phyloP scores from a whole-genome alignment of 257 asterid genomes.

The Henckelia pumila region DNA sequence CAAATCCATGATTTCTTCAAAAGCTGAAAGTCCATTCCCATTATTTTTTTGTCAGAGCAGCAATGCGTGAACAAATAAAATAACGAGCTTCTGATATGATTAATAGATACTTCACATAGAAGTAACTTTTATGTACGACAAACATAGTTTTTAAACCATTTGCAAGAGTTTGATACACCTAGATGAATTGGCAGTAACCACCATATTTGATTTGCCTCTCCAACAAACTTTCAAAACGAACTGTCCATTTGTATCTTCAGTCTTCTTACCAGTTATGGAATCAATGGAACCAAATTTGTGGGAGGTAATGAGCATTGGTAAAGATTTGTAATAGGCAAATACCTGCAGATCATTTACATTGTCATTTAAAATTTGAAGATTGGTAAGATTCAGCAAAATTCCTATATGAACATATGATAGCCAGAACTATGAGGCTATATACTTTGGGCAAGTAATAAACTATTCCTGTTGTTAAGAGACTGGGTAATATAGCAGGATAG shows the following conservation, averaged over 20 bases:
- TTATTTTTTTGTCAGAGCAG: background rate
- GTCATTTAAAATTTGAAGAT: conserved; percentile 19
- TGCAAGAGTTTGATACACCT: conserved; percentile 77
- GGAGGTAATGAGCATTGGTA: conserved; percentile 81
- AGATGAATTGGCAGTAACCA: conserved; percentile 77
- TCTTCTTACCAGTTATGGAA: conserved; percentile 76
- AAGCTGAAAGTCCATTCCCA: background rate
- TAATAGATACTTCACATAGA: conserved; percentile 1
- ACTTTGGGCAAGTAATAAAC: background rate
- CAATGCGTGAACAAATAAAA: background rate
- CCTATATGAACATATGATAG: background rate
- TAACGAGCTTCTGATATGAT: background rate
- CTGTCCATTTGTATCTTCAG: conserved; percentile 74
- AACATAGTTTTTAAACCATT: conserved; percentile 50
- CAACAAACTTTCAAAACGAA: conserved; percentile 92
- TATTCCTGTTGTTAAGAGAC: background rate
- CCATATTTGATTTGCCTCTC: conserved; percentile 79
- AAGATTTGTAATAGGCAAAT: conserved; percentile 65
- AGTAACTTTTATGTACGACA: too few species aligned
- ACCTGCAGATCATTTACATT: conserved; percentile 41
- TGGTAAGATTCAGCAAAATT: conserved; percentile 2
- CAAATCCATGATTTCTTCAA: conserved; percentile 14
- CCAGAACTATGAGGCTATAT: background rate
- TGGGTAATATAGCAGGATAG: too few species aligned
- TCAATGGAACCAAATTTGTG: too few species aligned